Evolutionary conservation across 2,329 filamentous ascomycete genomes (phyloP), one percentile per base, ranked within the genome.

Genomic region (Aspergillus tanneri): DNA sequence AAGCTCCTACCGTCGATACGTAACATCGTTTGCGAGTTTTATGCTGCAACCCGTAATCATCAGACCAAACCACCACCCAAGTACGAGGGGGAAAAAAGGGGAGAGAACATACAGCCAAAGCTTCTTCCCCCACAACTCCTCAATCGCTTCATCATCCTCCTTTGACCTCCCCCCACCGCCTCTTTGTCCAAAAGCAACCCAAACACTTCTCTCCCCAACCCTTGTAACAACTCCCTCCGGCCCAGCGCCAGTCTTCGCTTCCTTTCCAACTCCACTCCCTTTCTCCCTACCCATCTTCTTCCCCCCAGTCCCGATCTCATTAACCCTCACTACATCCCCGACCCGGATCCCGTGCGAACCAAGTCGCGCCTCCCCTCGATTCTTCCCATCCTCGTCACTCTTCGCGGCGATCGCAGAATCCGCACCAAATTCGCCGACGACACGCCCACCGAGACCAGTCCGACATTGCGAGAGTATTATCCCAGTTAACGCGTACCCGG

Each of bases 371-470:
- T 52, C 74, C 65, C 63, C 43, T 2, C 50, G 52, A 11, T 77
- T 57, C 11, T 42, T 14, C 8, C 7, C 19, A 46, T 79, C 69
- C 4, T 58, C 52, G 9, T 43, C 50, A 10, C 34, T 55, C 27
- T 56, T 60, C 4, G 71, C 69, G 3, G 80, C 77, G 2, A 86
- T 80, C 0, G 90, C 87, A n/a, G 81, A 72, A 62, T 96, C 92
- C 1, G 72, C 69, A 2, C 73, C 75, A 5, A 99, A 82, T 67
- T 96, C 91, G 3, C 96, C 74, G 2, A 99, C 86, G 0, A 88
- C 90, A 55, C 90, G 88, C n/a, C 93, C 93, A 12, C 91, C 93
- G 28, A 96, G 77, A 0, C 93, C 93, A 0, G 93, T 99, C 23
- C 91, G 85, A 64, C 88, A 87, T 14, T 87, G 85, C 9, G 80